These are phyloP conservation scores for Tranzscheliella williamsii DNA, from an alignment of 1,284 basidiomycete species.

Conservation along the genomic window DNA sequence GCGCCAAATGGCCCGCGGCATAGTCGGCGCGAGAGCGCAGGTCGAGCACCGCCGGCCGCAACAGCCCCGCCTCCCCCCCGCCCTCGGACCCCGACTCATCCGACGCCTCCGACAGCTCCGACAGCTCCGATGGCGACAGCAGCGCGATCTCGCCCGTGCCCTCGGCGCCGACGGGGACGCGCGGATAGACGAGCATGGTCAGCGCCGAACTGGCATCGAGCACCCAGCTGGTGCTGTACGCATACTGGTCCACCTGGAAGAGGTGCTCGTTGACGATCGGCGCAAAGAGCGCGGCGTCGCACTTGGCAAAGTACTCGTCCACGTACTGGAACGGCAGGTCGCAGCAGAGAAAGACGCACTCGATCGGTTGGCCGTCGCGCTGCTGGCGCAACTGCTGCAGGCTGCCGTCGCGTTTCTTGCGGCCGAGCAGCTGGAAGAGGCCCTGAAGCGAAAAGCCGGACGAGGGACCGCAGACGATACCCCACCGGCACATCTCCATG, in stretches of 20 bases:
- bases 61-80: not conserved
- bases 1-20: slow-evolving; percentile 1
- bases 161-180: slow-evolving; percentile 2
- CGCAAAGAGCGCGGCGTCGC: slow-evolving; percentile 3
- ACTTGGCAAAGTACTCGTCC: slow-evolving; percentile 35
- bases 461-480: slow-evolving; percentile 28
- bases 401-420: slow-evolving; percentile 12
- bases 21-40: slow-evolving; percentile 11
- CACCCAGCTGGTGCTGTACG: slow-evolving; percentile 25
- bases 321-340: slow-evolving; percentile 43
- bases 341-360: slow-evolving; percentile 38
- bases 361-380: slow-evolving; percentile 16
- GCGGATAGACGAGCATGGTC: slow-evolving; percentile 28
- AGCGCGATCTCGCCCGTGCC: not conserved
- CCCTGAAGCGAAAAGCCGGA: slow-evolving; percentile 33
- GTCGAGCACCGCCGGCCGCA: slow-evolving; percentile 20
- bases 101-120: not conserved
- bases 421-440: slow-evolving; percentile 24
- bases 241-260: slow-evolving; percentile 27
- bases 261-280: slow-evolving; percentile 33
- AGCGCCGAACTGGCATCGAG: slow-evolving; percentile 9
- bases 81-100: not conserved
- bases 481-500: slow-evolving; percentile 32
- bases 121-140: not conserved
- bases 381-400: slow-evolving; percentile 15